Evolutionary conservation across 2,329 filamentous ascomycete genomes (phyloP), one percentile per base, ranked within the genome.

Genomic region (Aspergillus jensenii): DNA sequence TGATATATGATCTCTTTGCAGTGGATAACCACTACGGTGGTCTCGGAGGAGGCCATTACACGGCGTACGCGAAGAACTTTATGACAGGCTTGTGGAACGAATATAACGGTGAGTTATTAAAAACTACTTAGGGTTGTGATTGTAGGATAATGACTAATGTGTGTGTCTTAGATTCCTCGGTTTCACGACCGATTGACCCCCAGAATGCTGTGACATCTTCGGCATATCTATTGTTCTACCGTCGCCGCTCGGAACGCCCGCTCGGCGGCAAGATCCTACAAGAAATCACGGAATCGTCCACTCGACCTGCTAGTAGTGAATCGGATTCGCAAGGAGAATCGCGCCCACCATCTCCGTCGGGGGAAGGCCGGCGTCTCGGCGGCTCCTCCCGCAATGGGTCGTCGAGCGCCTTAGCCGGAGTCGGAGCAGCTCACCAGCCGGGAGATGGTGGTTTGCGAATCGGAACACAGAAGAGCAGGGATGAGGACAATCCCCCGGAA

Each of bases 11-110:
- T 73, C 81, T 99, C 33, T 95, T 99, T 70, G 95, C 89, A 14
- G 92, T 99, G 2, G 95, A 99, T 74, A 93, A 96, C 71, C 95
- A 99, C 74, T 96, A 90, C 72, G 95, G 95, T 60, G 91, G 92
- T 31, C 84, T 99, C 39, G 92, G 92, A 59, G 95, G 95, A 43
- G 95, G 95, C 1, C 95, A 99, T 75, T 99, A 99, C 78, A 98
- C 93, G 19, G 95, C 95, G 27, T 93, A 88, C 74, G 93, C 92
- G 40, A 93, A 91, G 79, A 98, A 96, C 73, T 97, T 96, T 75
- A 82, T 90, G 60, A 91, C 96, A 68, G 84, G 84, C 57, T 82
- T 90, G 73, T 99, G 95, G 95, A 97, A 97, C 74, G 90, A 96
- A 66, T 98, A 96, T 74, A 98, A 99, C 74, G 93, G 93, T 95